Conservation (phyloP, 1,139 yeast genomes). For the Yamadazyma friedrichii region DNA sequence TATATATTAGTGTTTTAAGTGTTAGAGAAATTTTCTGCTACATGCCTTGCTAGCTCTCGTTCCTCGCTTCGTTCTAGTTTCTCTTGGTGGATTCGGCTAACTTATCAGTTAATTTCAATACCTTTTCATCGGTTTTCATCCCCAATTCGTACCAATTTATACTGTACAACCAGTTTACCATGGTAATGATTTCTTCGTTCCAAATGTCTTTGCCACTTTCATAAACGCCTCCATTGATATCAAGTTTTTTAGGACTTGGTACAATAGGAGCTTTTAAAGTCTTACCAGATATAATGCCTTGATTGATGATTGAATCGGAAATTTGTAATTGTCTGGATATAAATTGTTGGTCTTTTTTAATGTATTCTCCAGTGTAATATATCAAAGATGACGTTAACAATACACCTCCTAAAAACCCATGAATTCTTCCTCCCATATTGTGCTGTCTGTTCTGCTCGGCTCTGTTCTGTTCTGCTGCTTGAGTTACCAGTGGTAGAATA, state of each 20-base stretch:
- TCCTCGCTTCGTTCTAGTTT: too few relatives aligned
- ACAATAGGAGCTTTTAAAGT: slow-evolving; percentile 39
- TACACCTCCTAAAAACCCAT: slow-evolving; percentile 70
- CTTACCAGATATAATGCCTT: slow-evolving; percentile 43
- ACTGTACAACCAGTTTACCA: slow-evolving; percentile 65
- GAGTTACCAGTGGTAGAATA: too few relatives aligned
- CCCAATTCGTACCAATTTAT: slow-evolving; percentile 51
- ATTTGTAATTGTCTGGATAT: slow-evolving; percentile 49
- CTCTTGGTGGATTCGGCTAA: slow-evolving; percentile 19
- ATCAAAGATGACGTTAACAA: slow-evolving; percentile 63
- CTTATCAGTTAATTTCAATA: slow-evolving; percentile 31
- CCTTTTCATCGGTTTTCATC: slow-evolving; percentile 34
- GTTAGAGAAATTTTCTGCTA: not conserved
- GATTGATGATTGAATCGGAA: slow-evolving; percentile 49
- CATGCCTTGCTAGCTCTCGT: not conserved
- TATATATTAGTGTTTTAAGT: too few relatives aligned
- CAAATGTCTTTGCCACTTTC: slow-evolving; percentile 80
- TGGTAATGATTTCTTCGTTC: slow-evolving; percentile 71
- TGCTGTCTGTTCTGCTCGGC: too few relatives aligned
- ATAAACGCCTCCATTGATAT: slow-evolving; percentile 39
- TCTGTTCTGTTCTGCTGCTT: too few relatives aligned
- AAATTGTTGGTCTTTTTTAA: slow-evolving; percentile 47
- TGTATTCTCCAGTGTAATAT: slow-evolving; percentile 61
- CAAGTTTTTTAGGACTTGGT: slow-evolving; percentile 12
- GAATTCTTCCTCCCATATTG: slow-evolving; percentile 51